Base-by-base conservation (phyloP, 2,329 filamentous ascomycete species). In the Arthrocladium fulminans region DNA sequence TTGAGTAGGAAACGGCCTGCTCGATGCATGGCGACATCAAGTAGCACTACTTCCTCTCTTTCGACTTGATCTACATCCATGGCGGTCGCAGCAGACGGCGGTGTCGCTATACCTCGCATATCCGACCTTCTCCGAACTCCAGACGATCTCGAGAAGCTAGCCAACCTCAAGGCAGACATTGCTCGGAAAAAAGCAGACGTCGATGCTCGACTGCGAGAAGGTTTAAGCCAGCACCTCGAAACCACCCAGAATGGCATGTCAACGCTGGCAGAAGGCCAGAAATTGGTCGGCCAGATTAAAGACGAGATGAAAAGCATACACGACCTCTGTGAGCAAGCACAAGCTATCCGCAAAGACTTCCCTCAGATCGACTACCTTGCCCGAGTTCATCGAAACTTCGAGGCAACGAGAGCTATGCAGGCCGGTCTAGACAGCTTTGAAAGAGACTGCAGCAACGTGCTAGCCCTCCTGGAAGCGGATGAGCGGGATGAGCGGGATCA, bases 231-330 rank as follows among this genome's bases (percentile, higher is more conserved):
- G 62, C 92, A 98, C 74, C 79, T 98, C 50, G 87, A 95, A 69
- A 85, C 89, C 47, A 96, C 92, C 9, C 90, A 97, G 70, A 79
- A 85, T 57, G 92, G 92, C 65, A 95, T 98, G 82, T 84, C 73
- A 56, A 86, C 86, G 54, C 83, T 98, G 56, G 81, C 80, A 38
- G 88, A 96, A 63, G 89, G 89, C 49, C 89, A 97, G 68, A 86
- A 89, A 66, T 87, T 87, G 52, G 86, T 98, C 29, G 84, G 87
- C 63, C 80, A 85, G 60, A 96, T 96, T 69, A 95, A 94, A 67
- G 90, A 97, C 57, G 92, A 98, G 72, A 92, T 98, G 80, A 88
- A 94, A 75, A 94, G 90, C 70, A 97, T 98, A 61, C 92, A 98
- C 72, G 88, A 87, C 70, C 79, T 98, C 55, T 98, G 92, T 71